These are phyloP conservation scores for Astrephomene gubernaculifera DNA, from an alignment of 139 green algal species.

Conservation along the genomic window DNA sequence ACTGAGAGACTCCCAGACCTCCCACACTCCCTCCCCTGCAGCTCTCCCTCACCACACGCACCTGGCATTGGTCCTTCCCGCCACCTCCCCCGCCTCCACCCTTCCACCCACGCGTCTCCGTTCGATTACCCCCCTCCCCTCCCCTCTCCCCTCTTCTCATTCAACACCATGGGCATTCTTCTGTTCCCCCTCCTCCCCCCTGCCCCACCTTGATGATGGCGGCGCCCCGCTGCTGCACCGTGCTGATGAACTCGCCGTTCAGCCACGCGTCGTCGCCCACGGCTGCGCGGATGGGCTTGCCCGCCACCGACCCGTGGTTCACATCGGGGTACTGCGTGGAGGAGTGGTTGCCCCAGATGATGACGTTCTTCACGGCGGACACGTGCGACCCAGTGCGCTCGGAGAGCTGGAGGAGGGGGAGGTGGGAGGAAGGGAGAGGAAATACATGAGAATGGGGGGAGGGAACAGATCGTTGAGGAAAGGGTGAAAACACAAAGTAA, in stretches of 20 bases:
- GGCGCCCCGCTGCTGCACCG: slow-evolving; percentile 93
- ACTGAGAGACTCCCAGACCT: too few relatives aligned
- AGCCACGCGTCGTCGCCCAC: slow-evolving; percentile 83
- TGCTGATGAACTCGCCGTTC: slow-evolving; percentile 88
- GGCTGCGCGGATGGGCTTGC: slow-evolving; percentile 75
- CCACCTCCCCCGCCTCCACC: too few relatives aligned
- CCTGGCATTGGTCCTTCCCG: too few relatives aligned
- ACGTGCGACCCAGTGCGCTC: slow-evolving; percentile 76
- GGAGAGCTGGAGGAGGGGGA: slow-evolving; percentile 66
- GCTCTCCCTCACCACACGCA: too few relatives aligned
- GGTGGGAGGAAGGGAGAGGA: background rate
- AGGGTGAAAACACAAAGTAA: too few relatives aligned
- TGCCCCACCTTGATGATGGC: slow-evolving; percentile 92
- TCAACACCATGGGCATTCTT: too few relatives aligned
- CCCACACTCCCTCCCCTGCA: too few relatives aligned
- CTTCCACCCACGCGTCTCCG: too few relatives aligned
- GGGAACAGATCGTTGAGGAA: background rate
- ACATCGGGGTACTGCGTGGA: slow-evolving; percentile 96
- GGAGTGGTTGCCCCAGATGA: slow-evolving; percentile 98
- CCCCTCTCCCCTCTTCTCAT: too few relatives aligned
- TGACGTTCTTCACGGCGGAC: slow-evolving; percentile 89
- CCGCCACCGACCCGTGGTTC: slow-evolving; percentile 87
- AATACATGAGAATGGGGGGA: background rate
- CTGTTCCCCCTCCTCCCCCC: too few relatives aligned
- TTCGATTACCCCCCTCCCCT: too few relatives aligned